These are phyloP conservation scores for Sequoiadendron giganteum DNA, from an alignment of 75 land plant species.

Conservation along the genomic window DNA sequence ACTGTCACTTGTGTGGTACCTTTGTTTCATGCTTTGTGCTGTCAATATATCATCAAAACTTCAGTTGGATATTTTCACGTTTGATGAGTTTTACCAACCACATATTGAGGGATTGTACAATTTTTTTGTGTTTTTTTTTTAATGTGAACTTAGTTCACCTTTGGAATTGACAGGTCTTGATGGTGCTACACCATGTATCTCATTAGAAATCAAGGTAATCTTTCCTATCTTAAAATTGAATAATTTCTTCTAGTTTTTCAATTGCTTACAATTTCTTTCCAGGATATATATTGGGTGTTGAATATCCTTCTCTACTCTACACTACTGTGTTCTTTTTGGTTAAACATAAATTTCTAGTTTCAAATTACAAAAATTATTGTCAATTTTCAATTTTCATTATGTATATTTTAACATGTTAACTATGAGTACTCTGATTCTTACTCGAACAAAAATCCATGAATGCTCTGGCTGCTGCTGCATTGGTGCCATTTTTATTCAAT, in stretches of 20 bases:
- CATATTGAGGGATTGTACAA: background rate
- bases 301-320: background rate
- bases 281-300: background rate
- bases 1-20: background rate
- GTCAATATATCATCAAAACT: background rate
- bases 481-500: background rate
- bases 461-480: background rate
- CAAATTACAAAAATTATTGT: background rate
- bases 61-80: background rate
- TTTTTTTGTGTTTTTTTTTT: background rate
- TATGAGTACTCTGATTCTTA: background rate
- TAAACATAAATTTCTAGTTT: background rate
- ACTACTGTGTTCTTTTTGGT: background rate
- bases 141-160: background rate
- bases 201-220: constrained; percentile 80
- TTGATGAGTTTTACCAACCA: background rate
- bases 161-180: constrained; percentile 29
- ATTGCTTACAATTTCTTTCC: background rate
- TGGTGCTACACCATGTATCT: constrained; percentile 33
- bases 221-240: background rate
- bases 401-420: background rate
- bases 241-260: background rate
- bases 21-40: background rate
- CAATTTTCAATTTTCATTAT: background rate
- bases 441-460: background rate